A percentile compares a stretch with the other conserved stretches of the same genome.
phyloP scores from a whole-genome alignment of 1,284 basidiomycete species.

The Leccinum pallidistipes region DNA sequence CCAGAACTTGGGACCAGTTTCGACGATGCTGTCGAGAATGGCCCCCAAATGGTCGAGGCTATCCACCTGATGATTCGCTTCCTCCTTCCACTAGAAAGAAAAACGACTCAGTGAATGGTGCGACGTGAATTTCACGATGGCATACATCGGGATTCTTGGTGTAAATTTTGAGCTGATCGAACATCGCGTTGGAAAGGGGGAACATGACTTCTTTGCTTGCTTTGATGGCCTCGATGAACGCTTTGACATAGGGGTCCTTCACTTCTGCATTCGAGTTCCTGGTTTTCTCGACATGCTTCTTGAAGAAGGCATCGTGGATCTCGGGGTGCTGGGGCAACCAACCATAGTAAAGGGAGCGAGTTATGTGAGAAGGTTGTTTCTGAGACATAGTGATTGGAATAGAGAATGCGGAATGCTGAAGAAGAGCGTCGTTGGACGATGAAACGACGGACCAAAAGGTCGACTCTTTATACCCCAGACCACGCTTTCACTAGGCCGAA shows the following conservation, averaged over 20 bases:
- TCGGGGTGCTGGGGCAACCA: not conserved
- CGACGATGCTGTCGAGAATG: constrained; percentile 11
- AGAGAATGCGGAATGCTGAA: not conserved
- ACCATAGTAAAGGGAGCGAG: not conserved
- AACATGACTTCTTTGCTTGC: not conserved
- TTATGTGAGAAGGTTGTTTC: not conserved
- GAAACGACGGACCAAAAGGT: not conserved
- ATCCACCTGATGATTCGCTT: not conserved
- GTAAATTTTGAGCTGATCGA: constrained; percentile 9
- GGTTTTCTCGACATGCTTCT: not conserved
- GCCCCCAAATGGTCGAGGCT: constrained; percentile 8
- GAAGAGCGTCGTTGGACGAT: not conserved
- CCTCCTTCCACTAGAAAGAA: constrained; percentile 3
- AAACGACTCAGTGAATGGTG: not conserved
- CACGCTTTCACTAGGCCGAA: not conserved
- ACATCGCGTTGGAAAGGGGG: constrained; percentile 5
- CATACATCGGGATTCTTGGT: constrained; percentile 11
- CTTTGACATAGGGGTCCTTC: not conserved
- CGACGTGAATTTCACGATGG: not conserved
- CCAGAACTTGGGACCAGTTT: constrained; percentile 9
- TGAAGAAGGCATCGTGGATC: constrained; percentile 1
- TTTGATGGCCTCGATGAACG: not conserved
- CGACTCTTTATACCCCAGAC: not conserved
- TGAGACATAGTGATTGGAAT: not conserved
- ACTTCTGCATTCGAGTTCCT: not conserved